Evolutionary conservation across 805 yeast species (phyloP).

Genomic region (Grigorovia humatica): DNA sequence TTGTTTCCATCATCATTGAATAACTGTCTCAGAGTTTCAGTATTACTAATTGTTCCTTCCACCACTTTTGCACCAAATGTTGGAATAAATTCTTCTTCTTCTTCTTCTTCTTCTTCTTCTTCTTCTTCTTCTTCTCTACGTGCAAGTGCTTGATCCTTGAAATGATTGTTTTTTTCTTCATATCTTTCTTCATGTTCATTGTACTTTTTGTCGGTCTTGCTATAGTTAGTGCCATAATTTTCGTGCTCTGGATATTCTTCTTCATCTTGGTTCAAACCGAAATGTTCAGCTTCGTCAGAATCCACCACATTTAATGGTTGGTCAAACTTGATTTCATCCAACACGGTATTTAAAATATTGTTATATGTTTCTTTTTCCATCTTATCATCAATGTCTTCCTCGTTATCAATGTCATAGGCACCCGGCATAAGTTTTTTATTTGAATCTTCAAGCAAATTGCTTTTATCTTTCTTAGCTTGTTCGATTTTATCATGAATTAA

Average conservation of each 20-base stretch:
- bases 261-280: slow-evolving; percentile 30
- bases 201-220: not conserved
- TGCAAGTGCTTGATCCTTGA: too few relatives aligned
- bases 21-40: slow-evolving; percentile 53
- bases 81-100: slow-evolving; percentile 44
- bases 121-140: not conserved
- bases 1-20: slow-evolving; percentile 34
- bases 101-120: slow-evolving; percentile 15
- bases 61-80: slow-evolving; percentile 32
- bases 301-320: slow-evolving; percentile 37
- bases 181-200: not conserved
- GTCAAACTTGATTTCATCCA: slow-evolving; percentile 43
- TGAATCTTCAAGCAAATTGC: not conserved
- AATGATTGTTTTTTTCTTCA: slow-evolving; percentile 1
- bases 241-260: slow-evolving; percentile 6
- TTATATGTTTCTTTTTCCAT: slow-evolving; percentile 38
- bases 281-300: slow-evolving; percentile 31
- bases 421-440: not conserved
- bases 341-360: slow-evolving; percentile 38
- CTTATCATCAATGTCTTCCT: slow-evolving; percentile 26
- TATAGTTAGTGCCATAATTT: not conserved
- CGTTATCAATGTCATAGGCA: slow-evolving; percentile 22
- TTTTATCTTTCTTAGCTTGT: slow-evolving; percentile 3
- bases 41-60: slow-evolving; percentile 32
- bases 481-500: not conserved